Evolutionary conservation across 345 rosid genomes (phyloP), one percentile per base, ranked within the genome.

Genomic region (Durio zibethinus): DNA sequence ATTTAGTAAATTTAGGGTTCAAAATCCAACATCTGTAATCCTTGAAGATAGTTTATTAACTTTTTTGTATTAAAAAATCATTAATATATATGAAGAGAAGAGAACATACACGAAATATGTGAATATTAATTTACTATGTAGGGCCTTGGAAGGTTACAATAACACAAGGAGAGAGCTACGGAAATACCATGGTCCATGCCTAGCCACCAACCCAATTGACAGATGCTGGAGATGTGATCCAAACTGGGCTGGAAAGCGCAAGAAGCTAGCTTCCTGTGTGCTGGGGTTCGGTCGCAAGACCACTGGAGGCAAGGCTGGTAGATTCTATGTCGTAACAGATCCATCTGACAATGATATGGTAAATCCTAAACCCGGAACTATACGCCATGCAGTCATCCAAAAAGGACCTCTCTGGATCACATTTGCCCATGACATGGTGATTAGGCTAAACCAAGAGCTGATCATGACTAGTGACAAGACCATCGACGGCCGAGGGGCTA

Each of bases 171-270:
- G 98, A 76, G 66, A n/a, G 14, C 5, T 88, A 33, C 48, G 70
- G 47, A 80, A 42, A 9, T 52, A 56, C 16, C 2, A 88, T 9
- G 71, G 92, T 5, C 84, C 87, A 20, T 94, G 98, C 84, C 15
- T 50, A 48, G 93, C 93, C 40, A 83, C 91, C 20, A 94, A 94
- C 83, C 98, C 98, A 0, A 92, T 94, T 3, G 97, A 94, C 74
- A 76, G 87, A 72, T 92, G 98, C 73, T 94, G 97, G 97, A 86
- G 98, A 75, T 94, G 98, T 77, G 82, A 87, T 77, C 42, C 78
- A 4, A 75, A 88, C 7, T 94, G 98, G 98, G 90, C 87, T 4
- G 33, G 64, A 14, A 76, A 89, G 71, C 87, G 97, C 40, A 79
- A 88, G 83, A 89, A 18, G 79, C 85, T 94, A 5, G 92, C 84